Base-by-base conservation (phyloP, 805 yeast species). In the Yamadazyma phyllophila region DNA sequence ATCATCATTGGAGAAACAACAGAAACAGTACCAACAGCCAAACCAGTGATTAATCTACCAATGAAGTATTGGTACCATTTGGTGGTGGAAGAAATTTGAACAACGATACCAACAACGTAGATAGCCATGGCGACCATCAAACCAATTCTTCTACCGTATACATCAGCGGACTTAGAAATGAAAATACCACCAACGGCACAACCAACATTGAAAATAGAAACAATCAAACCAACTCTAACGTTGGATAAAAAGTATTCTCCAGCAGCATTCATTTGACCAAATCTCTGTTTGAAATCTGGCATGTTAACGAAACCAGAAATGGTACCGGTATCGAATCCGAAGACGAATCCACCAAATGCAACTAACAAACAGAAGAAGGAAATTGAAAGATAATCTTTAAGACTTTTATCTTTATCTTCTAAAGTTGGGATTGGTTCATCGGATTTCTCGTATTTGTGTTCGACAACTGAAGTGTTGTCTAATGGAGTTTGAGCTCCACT, bases 271-370 rank as follows among this genome's bases (percentile, higher is more conserved):
- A 49, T 13, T 46, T 68, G 63, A 59, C 86, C 88, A 51, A 82
- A 82, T 57, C 82, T 68, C 26, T 49, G 44, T 41, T 62, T 58
- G 62, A 77, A 83, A 51, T 81, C 80, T 9, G 68, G 54, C 81
- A 82, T 78, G 61, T 78, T 79, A 44, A 82, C 78, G 58, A 83
- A 80, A 54, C 88, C 88, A 35, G 86, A 81, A 62, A 83, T 79
- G 53, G 89, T 82, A 70, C 88, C 89, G 44, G 88, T 83, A 71
- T 83, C 89, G 76, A 82, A 83, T 50, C 89, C 89, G 59, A 82
- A 84, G 32, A 83, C 82, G 59, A 80, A 83, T 37, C 90, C 90
- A 69, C 88, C 89, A 51, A 84, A 84, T 26, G 88, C 85, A 48
- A 83, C 79, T 42, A 78, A 58, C 10, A 72, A 54, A 63, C 88